Base-by-base conservation (phyloP, 371 early-diverging fungal species). In the Syncephalastrum sp. region DNA sequence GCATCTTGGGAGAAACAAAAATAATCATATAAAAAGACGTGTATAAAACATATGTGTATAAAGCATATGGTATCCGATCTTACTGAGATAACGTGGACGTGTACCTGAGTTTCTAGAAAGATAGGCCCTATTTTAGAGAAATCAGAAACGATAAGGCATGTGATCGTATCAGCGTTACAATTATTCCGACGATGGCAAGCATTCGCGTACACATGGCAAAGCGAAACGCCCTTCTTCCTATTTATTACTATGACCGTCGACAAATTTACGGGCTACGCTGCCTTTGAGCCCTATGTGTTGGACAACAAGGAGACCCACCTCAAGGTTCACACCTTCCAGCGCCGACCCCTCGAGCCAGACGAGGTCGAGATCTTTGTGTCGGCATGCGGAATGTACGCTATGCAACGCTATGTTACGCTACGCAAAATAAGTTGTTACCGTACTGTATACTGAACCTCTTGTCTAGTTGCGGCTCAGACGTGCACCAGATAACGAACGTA, bases 331-430 rank as follows among this genome's bases (percentile, higher is more conserved):
- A 56, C 67, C n/a, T 87, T 83, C 62, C 68, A 69, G 38, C 65
- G 74, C 25, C 60, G 69, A 14, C 68, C 72, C 12, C 59, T 77
- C 6, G 69, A 69, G 8, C 66, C 63, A 19, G 70, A 81, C 65
- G 88, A 87, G 64, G 76, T 85, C 5, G 86, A 85, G 53, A 67
- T 87, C 23, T 64, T 66, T 42, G 84, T 87, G 42, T 57, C 68
- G 21, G 79, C 85, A 41, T 83, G 84, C 55, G 85, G 86, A 53
- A 83, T 85, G 77, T 77, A 69, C 50, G 64, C 43, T 42, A 53
- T 15, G 27, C 3, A 5, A 27, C 27, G 27, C 21, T 21, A 21
- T 21, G 21, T 21, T 21, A 21, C 21, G 21, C 21, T 21, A 21
- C 21, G 21, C 21, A 21, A 21, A 21, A 0, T 2, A 21, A 1